phyloP scores from a whole-genome alignment of 805 yeast genomes.

The Vanderwaltozyma polyspora region DNA sequence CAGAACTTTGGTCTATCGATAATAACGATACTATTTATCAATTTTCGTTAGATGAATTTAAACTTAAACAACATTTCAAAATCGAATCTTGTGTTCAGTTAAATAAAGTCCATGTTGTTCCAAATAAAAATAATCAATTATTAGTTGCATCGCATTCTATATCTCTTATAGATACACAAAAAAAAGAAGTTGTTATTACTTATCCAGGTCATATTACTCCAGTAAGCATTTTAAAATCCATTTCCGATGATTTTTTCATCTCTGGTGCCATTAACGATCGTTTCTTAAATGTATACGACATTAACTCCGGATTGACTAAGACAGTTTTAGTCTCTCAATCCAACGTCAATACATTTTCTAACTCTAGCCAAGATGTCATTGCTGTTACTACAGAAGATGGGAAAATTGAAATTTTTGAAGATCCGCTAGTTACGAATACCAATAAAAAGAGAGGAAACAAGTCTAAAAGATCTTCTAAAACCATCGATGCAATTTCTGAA shows the following conservation, averaged over 20 bases:
- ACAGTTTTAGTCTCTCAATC: constrained; percentile 64
- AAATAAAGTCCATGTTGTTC: constrained; percentile 20
- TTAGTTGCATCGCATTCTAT: constrained; percentile 61
- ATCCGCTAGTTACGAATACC: constrained; percentile 33
- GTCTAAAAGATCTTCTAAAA: constrained; percentile 41
- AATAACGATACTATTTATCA: constrained; percentile 45
- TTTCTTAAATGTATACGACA: constrained; percentile 57
- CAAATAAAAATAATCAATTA: constrained; percentile 30
- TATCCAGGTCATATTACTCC: constrained; percentile 74
- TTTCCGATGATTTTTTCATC: constrained; percentile 35
- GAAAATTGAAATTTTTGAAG: constrained; percentile 53
- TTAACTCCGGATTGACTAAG: constrained; percentile 27
- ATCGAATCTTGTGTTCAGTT: constrained; percentile 24
- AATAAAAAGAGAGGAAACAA: constrained; percentile 39
- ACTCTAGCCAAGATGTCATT: constrained; percentile 22
- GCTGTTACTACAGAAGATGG: constrained; percentile 66
- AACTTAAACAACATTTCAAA: constrained; percentile 33
- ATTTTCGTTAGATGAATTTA: constrained; percentile 44
- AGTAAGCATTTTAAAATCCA: constrained; percentile 36
- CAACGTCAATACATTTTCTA: constrained; percentile 38
- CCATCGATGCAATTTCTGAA: constrained; percentile 39
- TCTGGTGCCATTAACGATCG: constrained; percentile 74
- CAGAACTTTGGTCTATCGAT: constrained; percentile 51
- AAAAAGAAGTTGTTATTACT: constrained; percentile 33
- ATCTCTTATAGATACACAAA: constrained; percentile 37